Base-by-base conservation (phyloP, 257 asterid genomes). In the Rubia yunnanensis region DNA sequence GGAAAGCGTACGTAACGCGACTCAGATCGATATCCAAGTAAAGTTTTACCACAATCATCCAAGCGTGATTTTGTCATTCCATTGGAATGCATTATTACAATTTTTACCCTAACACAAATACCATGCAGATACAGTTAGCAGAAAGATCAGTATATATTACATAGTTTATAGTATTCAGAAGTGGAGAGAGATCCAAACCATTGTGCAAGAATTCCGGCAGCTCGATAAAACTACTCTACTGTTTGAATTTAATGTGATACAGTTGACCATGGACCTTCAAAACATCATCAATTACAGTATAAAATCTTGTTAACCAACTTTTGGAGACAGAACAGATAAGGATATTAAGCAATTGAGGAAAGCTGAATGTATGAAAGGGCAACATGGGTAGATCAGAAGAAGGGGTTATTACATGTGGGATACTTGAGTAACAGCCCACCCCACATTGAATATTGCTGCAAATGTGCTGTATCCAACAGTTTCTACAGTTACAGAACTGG, bases 381-480 rank as follows among this genome's bases (percentile, higher is more conserved):
- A n/a, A n/a, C n/a, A n/a, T n/a, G n/a, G n/a, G n/a, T 31, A 5
- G 50, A 35, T 22, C 50, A 35, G 65, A 52, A 53, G 44, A 65
- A 67, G 69, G n/a, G n/a, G n/a, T n/a, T 28, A 36, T 65, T 86
- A 91, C 98, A 91, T 88, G 83, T 91, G 98, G 10, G 98, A 88
- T 38, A 91, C 96, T 85, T 91, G 96, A 70, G 98, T 86, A 65
- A 96, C 96, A 61, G 98, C 98, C 98, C 98, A 88, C 58, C 98
- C 98, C 6, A 91, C 66, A 65, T 88, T 88, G 83, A 88, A 91
- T 73, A 88, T 65, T 58, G 96, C 96, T 34, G 96, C 96, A 63
- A 91, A 91, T 68, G 79, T 55, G 76, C 94, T 82, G 73, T 88
- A 91, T 52, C 94, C 80, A 73, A 86, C 71, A 67, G 95, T 91